Evolutionary conservation across 1,284 basidiomycete genomes (phyloP).

Genomic region (Earliella scabrosa): DNA sequence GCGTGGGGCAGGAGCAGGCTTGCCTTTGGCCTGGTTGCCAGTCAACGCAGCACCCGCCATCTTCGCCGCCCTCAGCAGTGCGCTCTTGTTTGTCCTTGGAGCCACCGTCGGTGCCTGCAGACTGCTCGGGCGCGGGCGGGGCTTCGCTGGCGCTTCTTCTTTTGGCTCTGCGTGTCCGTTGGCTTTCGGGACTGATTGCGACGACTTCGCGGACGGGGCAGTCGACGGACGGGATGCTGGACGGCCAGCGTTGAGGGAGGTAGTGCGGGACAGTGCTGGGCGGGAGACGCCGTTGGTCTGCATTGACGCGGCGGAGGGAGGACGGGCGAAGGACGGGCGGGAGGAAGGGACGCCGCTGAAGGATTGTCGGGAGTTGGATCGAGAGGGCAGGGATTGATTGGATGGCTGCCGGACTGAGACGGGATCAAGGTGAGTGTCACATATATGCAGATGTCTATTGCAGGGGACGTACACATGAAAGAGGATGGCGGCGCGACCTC

Average conservation of each 20-base stretch:
- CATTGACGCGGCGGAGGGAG: conserved; percentile 30
- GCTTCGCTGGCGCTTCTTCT: conserved; percentile 22
- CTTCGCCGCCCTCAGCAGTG: conserved; percentile 72
- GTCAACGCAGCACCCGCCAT: conserved; percentile 41
- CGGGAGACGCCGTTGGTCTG: conserved; percentile 30
- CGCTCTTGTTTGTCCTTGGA: conserved; percentile 75
- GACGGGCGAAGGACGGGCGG: conserved; percentile 27
- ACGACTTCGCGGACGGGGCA: conserved; percentile 7
- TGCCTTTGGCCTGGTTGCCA: conserved; percentile 14
- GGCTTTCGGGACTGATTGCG: conserved; percentile 15
- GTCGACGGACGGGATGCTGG: conserved; percentile 13
- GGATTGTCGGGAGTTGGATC: conserved; percentile 33
- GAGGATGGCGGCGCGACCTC: conserved; percentile 63
- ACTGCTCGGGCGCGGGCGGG: conserved; percentile 57
- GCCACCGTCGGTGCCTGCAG: conserved; percentile 59
- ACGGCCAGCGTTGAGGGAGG: conserved; percentile 5
- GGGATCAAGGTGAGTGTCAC: background rate
- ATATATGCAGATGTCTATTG: background rate
- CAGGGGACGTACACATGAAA: conserved; percentile 63
- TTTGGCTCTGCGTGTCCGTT: conserved; percentile 15
- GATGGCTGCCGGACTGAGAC: conserved; percentile 28
- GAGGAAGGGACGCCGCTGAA: conserved; percentile 25
- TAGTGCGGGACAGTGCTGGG: conserved; percentile 30
- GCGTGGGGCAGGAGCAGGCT: conserved; percentile 16
- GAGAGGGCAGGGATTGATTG: conserved; percentile 20